These are phyloP conservation scores for Pulveroboletus sp. DNA, from an alignment of 768 basidiomycete species.

Conservation along the genomic window DNA sequence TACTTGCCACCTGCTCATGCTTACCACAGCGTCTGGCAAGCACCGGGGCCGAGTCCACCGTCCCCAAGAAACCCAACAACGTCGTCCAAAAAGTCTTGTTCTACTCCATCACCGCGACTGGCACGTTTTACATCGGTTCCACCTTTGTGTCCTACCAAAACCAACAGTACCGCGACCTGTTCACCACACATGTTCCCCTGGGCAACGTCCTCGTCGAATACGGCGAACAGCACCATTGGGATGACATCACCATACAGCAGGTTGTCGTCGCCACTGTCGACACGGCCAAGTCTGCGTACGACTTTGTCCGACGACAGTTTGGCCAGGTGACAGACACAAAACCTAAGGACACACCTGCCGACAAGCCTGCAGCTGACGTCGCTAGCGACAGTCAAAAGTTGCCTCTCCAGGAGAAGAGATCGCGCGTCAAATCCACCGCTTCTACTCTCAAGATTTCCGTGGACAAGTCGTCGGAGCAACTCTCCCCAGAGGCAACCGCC, in stretches of 20 bases:
- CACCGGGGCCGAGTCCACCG: slow-evolving; percentile 32
- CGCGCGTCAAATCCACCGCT: slow-evolving; percentile 40
- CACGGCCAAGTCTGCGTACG: slow-evolving; percentile 46
- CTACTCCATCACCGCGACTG: slow-evolving; percentile 63
- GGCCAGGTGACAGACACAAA: slow-evolving; percentile 36
- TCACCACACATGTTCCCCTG: slow-evolving; percentile 76
- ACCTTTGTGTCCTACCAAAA: slow-evolving; percentile 75
- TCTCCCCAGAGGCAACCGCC: slow-evolving; percentile 22
- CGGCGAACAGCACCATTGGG: slow-evolving; percentile 78
- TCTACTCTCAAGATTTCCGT: slow-evolving; percentile 49
- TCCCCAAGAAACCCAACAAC: slow-evolving; percentile 52
- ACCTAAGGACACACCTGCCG: slow-evolving; percentile 22
- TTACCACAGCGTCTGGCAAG: slow-evolving; percentile 50
- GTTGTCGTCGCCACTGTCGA: slow-evolving; percentile 53
- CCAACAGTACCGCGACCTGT: slow-evolving; percentile 82
- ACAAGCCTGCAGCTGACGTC: slow-evolving; percentile 31
- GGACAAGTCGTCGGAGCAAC: slow-evolving; percentile 34
- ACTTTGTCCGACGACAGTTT: slow-evolving; percentile 47
- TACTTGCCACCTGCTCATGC: neutral
- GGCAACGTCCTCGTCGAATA: slow-evolving; percentile 77
- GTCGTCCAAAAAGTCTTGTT: slow-evolving; percentile 60
- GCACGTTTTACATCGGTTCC: slow-evolving; percentile 82
- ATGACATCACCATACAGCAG: slow-evolving; percentile 63
- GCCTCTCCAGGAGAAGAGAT: slow-evolving; percentile 41
- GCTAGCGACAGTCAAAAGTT: slow-evolving; percentile 36